Evolutionary conservation across 2,329 filamentous ascomycete genomes (phyloP).

Genomic region (Chaetomiaceae sp.): DNA sequence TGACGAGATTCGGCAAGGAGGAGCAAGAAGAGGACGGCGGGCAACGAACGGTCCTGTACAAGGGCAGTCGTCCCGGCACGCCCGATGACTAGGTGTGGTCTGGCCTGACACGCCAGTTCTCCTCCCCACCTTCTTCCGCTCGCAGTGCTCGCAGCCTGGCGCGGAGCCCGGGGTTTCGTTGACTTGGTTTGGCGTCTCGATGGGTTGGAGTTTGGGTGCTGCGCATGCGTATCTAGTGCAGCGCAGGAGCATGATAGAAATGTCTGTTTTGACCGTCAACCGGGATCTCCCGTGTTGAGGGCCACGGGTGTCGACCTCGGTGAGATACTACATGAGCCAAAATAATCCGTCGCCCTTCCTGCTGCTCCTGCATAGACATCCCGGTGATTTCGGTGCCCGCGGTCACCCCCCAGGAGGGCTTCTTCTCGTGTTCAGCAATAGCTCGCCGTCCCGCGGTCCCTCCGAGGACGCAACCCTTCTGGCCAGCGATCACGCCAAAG

Average conservation of each 20-base stretch:
- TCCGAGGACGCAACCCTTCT: no score
- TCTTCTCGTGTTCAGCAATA: no score
- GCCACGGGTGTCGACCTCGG: not conserved
- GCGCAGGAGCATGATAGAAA: not conserved
- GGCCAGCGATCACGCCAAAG: no score
- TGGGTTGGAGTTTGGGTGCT: not conserved
- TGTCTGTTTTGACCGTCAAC: not conserved
- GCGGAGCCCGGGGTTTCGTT: slow-evolving; percentile 22
- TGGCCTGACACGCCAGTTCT: slow-evolving; percentile 22
- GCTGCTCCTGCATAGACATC: not conserved
- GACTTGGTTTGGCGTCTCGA: slow-evolving; percentile 8
- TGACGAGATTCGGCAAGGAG: slow-evolving; percentile 51
- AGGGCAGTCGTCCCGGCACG: slow-evolving; percentile 32
- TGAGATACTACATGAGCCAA: not conserved
- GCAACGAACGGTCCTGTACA: slow-evolving; percentile 32
- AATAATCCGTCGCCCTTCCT: not conserved
- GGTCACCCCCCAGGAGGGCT: no score
- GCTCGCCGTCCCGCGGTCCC: no score
- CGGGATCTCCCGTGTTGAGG: not conserved
- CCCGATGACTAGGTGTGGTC: slow-evolving; percentile 30
- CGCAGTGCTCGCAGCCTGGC: slow-evolving; percentile 7
- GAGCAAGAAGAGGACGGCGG: slow-evolving; percentile 41
- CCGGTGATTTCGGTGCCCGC: not conserved
- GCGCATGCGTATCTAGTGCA: not conserved
- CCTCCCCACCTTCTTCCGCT: slow-evolving; percentile 16